Conservation (phyloP, 2,329 filamentous ascomycete species). For the Neoascochyta sp. region DNA sequence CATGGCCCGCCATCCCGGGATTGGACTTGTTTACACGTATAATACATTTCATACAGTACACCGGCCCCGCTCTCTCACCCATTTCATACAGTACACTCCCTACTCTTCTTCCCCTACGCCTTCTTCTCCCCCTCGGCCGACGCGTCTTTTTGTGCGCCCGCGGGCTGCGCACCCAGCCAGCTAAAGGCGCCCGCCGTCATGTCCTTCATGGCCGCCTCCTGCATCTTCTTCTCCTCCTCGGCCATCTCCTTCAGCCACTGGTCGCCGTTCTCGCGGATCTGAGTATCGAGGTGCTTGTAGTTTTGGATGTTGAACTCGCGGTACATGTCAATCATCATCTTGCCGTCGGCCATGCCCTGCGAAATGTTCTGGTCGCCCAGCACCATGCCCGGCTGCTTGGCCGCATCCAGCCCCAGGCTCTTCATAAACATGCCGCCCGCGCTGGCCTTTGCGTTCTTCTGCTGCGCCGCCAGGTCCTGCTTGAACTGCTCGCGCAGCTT, state of each 20-base stretch:
- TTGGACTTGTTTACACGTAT: no score
- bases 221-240: constrained; percentile 78
- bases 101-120: no score
- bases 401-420: constrained; percentile 70
- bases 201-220: constrained; percentile 85
- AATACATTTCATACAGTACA: no score
- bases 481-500: constrained; percentile 81
- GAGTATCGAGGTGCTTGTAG: constrained; percentile 83
- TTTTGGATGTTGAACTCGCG: constrained; percentile 86
- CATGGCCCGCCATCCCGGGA: no score
- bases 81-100: no score
- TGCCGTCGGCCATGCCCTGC: constrained; percentile 83
- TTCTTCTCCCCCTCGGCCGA: no score
- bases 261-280: constrained; percentile 89
- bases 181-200: constrained; percentile 62
- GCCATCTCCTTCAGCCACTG: constrained; percentile 96
- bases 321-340: constrained; percentile 95
- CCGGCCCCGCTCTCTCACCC: no score
- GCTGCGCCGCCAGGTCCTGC: constrained; percentile 67
- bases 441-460: constrained; percentile 57
- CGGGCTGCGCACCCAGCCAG: constrained; percentile 24
- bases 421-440: constrained; percentile 67
- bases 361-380: constrained; percentile 54
- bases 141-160: no score
- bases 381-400: constrained; percentile 53